Conservation (phyloP, 2,329 filamentous ascomycete genomes). For the Myrmaecium sp. region DNA sequence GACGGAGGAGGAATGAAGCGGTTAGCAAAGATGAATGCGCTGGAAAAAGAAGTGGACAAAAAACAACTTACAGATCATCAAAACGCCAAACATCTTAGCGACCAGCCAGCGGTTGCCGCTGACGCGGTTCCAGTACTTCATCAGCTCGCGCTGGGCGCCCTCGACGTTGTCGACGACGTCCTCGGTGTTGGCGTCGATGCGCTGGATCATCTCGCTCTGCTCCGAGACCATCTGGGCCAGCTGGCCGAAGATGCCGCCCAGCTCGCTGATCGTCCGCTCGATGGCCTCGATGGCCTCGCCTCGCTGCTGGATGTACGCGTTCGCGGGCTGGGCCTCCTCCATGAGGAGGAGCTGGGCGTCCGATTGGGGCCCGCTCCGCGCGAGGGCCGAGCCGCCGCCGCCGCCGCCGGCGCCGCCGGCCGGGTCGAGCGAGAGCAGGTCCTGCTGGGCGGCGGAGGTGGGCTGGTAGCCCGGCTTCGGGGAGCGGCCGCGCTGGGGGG, state of each 20-base stretch:
- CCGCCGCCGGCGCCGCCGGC: constrained; percentile 22
- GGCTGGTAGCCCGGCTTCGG: constrained; percentile 27
- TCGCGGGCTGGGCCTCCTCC: constrained; percentile 76
- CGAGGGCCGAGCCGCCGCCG: constrained; percentile 15
- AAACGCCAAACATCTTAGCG: constrained; percentile 65
- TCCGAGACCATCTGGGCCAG: constrained; percentile 93
- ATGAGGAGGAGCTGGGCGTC: constrained; percentile 75
- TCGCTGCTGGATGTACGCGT: constrained; percentile 81
- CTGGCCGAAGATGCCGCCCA: constrained; percentile 86
- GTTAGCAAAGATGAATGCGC: constrained; percentile 3
- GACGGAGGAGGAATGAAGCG: constrained; percentile 6
- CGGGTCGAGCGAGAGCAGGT: constrained; percentile 72
- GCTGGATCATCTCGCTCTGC: constrained; percentile 93
- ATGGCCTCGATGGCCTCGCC: constrained; percentile 95
- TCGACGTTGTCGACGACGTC: constrained; percentile 98
- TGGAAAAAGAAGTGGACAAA: constrained; percentile 1
- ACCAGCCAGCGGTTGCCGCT: constrained; percentile 92
- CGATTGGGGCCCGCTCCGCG: constrained; percentile 38
- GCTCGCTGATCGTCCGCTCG: constrained; percentile 82
- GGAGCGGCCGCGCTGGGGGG: constrained; percentile 48
- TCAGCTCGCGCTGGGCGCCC: constrained; percentile 80
- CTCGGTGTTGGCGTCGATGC: constrained; percentile 94
- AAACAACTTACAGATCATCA: constrained; percentile 63
- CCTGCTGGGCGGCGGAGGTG: constrained; percentile 31
- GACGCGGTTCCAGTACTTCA: constrained; percentile 93